Conservation (phyloP, 1,139 yeast genomes). For the Geotrichum candidum region DNA sequence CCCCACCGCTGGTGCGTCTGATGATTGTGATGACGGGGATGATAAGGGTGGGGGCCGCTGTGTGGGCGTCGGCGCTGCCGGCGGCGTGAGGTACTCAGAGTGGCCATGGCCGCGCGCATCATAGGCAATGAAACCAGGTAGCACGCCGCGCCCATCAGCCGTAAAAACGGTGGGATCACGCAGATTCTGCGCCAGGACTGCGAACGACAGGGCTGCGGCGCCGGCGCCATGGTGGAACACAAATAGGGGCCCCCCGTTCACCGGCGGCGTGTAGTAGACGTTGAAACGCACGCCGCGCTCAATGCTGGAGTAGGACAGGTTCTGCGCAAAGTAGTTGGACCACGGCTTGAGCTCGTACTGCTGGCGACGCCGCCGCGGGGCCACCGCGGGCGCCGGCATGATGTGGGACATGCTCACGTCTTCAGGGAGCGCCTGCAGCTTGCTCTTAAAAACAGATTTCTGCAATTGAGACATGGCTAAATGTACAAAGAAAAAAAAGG, state of each 20-base stretch:
- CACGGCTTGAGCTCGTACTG: constrained; percentile 27
- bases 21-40: background rate
- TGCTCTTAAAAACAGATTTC: background rate
- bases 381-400: background rate
- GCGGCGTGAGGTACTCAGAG: constrained; percentile 28
- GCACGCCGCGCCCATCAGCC: constrained; percentile 22
- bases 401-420: background rate
- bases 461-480: background rate
- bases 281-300: constrained; percentile 38
- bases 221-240: constrained; percentile 95
- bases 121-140: constrained; percentile 41
- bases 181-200: constrained; percentile 43
- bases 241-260: constrained; percentile 47
- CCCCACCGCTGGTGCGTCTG: constrained; percentile 18
- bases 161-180: constrained; percentile 25
- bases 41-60: background rate
- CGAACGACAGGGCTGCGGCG: constrained; percentile 76
- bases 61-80: too few relatives aligned
- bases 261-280: constrained; percentile 57
- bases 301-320: constrained; percentile 27
- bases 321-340: constrained; percentile 39
- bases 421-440: background rate
- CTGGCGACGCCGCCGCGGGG: background rate
- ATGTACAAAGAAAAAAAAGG: background rate
- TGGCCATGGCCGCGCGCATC: constrained; percentile 85